Evolutionary conservation across 192 early-diverging fungal species (phyloP).

Genomic region (Coemansia sp.): DNA sequence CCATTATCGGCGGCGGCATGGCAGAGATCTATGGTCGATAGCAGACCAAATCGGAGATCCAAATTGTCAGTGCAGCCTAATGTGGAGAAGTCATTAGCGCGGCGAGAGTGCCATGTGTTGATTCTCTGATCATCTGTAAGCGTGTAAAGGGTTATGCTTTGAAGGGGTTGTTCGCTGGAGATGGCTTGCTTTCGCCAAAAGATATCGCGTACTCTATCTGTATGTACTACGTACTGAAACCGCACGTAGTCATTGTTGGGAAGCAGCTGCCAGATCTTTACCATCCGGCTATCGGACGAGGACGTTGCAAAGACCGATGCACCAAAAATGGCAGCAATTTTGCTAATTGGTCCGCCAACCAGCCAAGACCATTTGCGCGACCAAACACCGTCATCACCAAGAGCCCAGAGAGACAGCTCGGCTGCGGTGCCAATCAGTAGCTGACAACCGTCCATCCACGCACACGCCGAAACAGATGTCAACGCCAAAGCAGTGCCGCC

Average conservation of each 20-base stretch:
- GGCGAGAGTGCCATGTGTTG: conserved; percentile 28
- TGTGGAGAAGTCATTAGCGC: background rate
- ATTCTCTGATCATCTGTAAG: conserved; percentile 10
- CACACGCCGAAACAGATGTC: background rate
- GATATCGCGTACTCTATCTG: conserved; percentile 9
- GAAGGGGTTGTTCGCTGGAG: too few relatives aligned
- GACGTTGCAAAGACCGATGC: conserved; percentile 23
- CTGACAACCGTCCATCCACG: conserved; percentile 15
- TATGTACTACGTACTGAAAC: conserved; percentile 42
- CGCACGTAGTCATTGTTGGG: conserved; percentile 7
- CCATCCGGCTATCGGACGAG: conserved; percentile 13
- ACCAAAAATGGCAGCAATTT: conserved; percentile 11
- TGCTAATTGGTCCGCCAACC: conserved; percentile 8
- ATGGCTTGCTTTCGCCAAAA: conserved; percentile 33
- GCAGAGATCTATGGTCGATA: background rate
- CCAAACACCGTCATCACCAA: conserved; percentile 13
- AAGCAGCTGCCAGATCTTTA: conserved; percentile 37
- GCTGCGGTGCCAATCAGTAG: conserved; percentile 9
- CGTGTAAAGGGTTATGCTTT: conserved; percentile 13
- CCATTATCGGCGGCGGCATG: too few relatives aligned
- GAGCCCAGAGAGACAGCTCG: conserved; percentile 14
- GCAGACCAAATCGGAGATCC: background rate
- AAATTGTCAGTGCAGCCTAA: background rate
- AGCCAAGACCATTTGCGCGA: background rate
- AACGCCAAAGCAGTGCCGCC: too few relatives aligned